Evolutionary conservation across 257 asterid species (phyloP), one percentile per base, ranked within the genome.

Genomic region (Primulina huaijiensis): DNA sequence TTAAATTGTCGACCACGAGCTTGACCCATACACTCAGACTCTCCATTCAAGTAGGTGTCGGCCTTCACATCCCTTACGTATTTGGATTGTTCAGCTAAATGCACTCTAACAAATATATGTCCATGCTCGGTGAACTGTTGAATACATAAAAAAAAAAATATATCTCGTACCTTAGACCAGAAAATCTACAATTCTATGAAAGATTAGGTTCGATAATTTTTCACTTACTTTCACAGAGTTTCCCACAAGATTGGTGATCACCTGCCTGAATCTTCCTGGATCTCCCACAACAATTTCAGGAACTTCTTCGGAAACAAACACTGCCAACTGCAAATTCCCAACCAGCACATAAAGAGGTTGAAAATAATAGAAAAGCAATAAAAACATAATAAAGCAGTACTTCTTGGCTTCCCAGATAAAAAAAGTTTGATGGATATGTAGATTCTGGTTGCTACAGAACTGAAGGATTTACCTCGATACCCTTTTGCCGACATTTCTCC

Each of bases 211-310:
- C 17, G 55, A 34, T 46, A 4, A 69, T 34, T 20, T 43, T 65
- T 53, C 66, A 81, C 95, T 84, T 87, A 90, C 98, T 82, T 92
- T 92, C 69, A 92, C 97, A 1, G 98, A 92, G 87, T 92, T 92
- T 59, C 95, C 95, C 33, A 92, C 97, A 62, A 92, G 96, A 76
- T 92, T 92, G 71, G 88, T 92, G 58, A 92, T 87, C 76, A 90
- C 97, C 83, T 92, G 98, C 70, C 98, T 74, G 80, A 92, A 88
- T 80, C 98, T 85, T 79, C 98, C 95, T 1, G 98, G 96, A 77
- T 92, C 98, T 61, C 98, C 98, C 72, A 87, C 71, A 33, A 90
- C 89, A 46, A 86, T 75, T 72, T 88, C 90, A 30, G 98, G 98
- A 68, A 92, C 98, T 79, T 86, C 78, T 65, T 90, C 96, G 65